Evolutionary conservation across 352 stramenopile genomes (phyloP).

Genomic region (Phytopythium ostracodes): DNA sequence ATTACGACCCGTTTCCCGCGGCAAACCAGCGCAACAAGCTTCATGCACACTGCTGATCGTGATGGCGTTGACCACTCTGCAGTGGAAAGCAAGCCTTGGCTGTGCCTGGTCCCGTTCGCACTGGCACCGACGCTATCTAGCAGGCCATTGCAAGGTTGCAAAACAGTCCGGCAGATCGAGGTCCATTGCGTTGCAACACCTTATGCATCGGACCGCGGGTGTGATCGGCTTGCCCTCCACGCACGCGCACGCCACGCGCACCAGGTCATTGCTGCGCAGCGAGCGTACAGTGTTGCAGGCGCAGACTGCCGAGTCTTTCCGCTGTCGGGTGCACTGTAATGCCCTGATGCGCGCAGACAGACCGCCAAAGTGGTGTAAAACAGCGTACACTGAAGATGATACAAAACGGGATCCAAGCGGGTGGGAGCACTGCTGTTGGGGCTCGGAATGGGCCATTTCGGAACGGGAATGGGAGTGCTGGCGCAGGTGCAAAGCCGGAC

Average conservation of each 20-base stretch:
- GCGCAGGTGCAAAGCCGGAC: neutral
- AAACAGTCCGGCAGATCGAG: too few species aligned
- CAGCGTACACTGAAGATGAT: too few species aligned
- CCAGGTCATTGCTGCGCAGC: neutral
- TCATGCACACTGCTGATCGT: too few species aligned
- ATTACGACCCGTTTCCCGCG: neutral
- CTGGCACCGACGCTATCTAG: too few species aligned
- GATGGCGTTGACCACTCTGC: too few species aligned
- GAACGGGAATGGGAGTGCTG: neutral
- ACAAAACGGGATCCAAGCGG: neutral
- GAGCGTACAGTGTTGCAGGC: neutral
- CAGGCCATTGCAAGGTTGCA: too few species aligned
- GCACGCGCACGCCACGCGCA: constrained; percentile 4
- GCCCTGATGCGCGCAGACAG: neutral
- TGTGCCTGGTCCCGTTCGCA: too few species aligned
- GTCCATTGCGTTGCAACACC: neutral
- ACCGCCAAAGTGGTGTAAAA: too few species aligned
- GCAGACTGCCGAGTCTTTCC: neutral
- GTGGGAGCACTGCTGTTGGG: neutral
- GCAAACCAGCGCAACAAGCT: too few species aligned
- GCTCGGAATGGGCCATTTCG: too few species aligned
- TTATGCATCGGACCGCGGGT: neutral
- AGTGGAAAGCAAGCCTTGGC: too few species aligned
- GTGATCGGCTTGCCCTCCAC: neutral
- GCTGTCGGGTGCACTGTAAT: neutral